A percentile compares a stretch with the other conserved stretches of the same genome.
Conservation (phyloP, 140 eudicot genomes). For the Bidens hawaiensis region DNA sequence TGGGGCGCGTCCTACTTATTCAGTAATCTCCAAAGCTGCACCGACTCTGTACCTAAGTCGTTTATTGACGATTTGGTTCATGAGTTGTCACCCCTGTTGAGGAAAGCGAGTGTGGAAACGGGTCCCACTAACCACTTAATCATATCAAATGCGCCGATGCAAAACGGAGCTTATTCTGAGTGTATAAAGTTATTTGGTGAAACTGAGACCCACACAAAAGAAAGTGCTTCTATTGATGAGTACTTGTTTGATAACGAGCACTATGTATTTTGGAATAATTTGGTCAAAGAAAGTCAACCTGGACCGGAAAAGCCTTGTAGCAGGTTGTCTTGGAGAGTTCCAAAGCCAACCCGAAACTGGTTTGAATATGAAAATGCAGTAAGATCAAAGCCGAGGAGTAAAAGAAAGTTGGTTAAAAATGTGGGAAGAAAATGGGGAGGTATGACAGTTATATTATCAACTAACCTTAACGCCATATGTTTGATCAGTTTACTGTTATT, state of each 20-base stretch:
- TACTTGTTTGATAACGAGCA: conserved; percentile 25
- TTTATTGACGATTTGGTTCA: conserved; percentile 32
- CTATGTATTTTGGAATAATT: conserved; percentile 41
- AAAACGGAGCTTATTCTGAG: conserved; percentile 29
- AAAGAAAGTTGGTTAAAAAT: conserved; percentile 9
- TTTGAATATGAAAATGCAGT: conserved; percentile 8
- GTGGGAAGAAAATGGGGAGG: conserved; percentile 16
- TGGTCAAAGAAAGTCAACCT: conserved; percentile 39
- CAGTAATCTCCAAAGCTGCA: conserved; percentile 25
- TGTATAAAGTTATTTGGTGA: conserved; percentile 43
- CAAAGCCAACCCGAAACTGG: conserved; percentile 19
- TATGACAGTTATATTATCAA: neutral
- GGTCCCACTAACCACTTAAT: conserved; percentile 13
- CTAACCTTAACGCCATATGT: neutral
- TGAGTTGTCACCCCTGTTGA: conserved; percentile 36
- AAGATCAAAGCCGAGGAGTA: conserved; percentile 12
- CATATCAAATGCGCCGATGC: conserved; percentile 32
- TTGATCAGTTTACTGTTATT: neutral
- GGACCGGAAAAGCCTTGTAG: conserved; percentile 28
- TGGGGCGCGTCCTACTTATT: conserved; percentile 60
- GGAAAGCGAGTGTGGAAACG: neutral
- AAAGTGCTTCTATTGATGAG: conserved; percentile 4
- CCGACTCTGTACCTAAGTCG: neutral
- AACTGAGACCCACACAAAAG: conserved; percentile 27
- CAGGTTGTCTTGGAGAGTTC: conserved; percentile 27